Conservation (phyloP, 768 basidiomycete genomes). For the Amanita fuliginea region DNA sequence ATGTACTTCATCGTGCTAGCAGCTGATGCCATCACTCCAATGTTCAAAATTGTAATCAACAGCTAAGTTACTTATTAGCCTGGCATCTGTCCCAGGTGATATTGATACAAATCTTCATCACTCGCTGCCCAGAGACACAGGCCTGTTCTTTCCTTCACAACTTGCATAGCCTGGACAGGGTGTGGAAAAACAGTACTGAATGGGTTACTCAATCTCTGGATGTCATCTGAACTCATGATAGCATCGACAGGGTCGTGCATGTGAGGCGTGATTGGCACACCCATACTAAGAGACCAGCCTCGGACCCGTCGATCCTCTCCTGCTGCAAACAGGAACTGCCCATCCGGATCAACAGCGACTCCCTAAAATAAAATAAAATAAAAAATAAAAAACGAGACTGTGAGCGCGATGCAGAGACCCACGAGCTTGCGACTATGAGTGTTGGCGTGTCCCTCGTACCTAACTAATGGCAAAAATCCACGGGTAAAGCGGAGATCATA, state of each 20-base stretch:
- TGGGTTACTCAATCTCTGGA: constrained; percentile 14
- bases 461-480: constrained; percentile 29
- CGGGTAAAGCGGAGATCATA: constrained; percentile 53
- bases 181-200: constrained; percentile 23
- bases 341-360: constrained; percentile 41
- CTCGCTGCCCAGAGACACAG: constrained; percentile 43
- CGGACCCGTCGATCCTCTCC: constrained; percentile 57
- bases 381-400: too few relatives aligned
- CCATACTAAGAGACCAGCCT: constrained; percentile 57
- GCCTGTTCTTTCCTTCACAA: constrained; percentile 29
- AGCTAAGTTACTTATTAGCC: too few relatives aligned
- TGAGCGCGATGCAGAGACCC: constrained; percentile 14
- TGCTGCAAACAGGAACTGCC: constrained; percentile 56
- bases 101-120: constrained; percentile 33
- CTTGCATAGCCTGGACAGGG: constrained; percentile 37
- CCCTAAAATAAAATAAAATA: too few relatives aligned
- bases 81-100: constrained; percentile 32
- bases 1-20: constrained; percentile 22
- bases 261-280: constrained; percentile 12
- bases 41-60: too few relatives aligned
- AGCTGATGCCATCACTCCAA: too few relatives aligned
- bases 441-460: constrained; percentile 50
- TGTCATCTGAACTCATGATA: neutral
- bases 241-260: neutral
- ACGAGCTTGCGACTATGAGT: constrained; percentile 40